Percentiles rank a stretch among this genome's conserved stretches.
These are phyloP conservation scores for Corchorus olitorius DNA, from an alignment of 345 rosid species.

Conservation along the genomic window DNA sequence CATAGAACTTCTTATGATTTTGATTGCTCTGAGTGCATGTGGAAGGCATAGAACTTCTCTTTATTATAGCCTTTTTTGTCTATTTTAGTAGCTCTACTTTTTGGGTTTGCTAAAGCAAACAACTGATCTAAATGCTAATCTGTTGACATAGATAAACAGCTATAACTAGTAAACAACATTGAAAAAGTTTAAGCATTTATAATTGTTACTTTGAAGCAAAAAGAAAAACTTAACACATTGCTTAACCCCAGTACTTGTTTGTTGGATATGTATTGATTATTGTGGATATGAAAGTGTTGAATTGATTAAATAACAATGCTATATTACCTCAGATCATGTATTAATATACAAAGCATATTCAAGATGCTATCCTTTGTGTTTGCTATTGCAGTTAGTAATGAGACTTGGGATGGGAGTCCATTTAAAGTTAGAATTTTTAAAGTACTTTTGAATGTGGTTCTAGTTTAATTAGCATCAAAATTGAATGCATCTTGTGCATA, in stretches of 20 bases:
- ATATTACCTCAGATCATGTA: background rate
- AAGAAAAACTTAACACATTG: background rate
- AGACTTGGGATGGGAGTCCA: background rate
- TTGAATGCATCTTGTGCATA: background rate
- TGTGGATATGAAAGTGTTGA: background rate
- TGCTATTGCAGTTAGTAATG: background rate
- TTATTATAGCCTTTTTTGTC: background rate
- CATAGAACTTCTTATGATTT: background rate
- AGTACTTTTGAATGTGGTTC: background rate
- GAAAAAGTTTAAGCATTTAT: constrained; percentile 11
- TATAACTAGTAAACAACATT: background rate
- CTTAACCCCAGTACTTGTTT: background rate
- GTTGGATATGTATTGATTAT: background rate
- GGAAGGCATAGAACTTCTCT: background rate
- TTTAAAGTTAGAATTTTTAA: constrained; percentile 13
- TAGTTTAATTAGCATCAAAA: background rate
- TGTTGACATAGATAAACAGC: background rate
- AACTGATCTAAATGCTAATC: background rate
- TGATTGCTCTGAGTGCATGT: background rate
- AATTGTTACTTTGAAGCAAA: background rate
- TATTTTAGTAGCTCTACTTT: background rate
- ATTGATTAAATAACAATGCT: background rate
- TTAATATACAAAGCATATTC: background rate
- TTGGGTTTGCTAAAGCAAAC: background rate
- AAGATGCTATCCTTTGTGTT: background rate